Conservation (phyloP, 331 rosid genomes). For the Rhamnella rubrinervis region DNA sequence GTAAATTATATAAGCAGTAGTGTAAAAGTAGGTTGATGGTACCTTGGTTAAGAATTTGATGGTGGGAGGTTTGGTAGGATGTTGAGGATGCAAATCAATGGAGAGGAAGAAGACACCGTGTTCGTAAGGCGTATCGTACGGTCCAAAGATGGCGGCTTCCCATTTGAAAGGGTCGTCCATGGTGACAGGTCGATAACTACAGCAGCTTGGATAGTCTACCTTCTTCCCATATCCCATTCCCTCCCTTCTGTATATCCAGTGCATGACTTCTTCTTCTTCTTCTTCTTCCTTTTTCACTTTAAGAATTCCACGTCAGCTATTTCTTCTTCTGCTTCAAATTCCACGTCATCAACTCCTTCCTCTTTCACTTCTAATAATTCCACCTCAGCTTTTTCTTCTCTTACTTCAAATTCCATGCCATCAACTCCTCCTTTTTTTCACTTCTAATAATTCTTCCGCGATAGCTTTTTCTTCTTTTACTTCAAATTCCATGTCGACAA, state of each 20-base stretch:
- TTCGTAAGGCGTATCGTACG: conserved; percentile 30
- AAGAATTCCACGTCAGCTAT: too few relatives aligned
- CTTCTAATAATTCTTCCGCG: too few relatives aligned
- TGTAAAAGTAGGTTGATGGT: background rate
- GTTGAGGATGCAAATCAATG: conserved; percentile 25
- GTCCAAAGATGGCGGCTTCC: conserved; percentile 37
- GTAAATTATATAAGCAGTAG: too few relatives aligned
- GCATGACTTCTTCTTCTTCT: background rate
- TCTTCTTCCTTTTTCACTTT: too few relatives aligned
- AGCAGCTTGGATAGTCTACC: conserved; percentile 22
- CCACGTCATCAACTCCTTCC: too few relatives aligned
- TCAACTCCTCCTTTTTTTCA: too few relatives aligned
- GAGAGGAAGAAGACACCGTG: conserved; percentile 33
- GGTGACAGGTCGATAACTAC: conserved; percentile 39
- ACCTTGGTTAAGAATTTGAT: conserved; percentile 41
- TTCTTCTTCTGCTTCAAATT: too few relatives aligned
- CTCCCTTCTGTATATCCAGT: conserved; percentile 14
- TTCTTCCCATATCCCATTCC: background rate
- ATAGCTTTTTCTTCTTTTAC: too few relatives aligned
- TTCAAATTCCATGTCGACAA: too few relatives aligned
- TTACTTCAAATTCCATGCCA: too few relatives aligned
- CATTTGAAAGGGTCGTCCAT: conserved; percentile 30
- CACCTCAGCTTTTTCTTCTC: too few relatives aligned
- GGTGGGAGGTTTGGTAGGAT: conserved; percentile 35
- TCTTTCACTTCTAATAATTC: too few relatives aligned